Base-by-base conservation (phyloP, 2,329 filamentous ascomycete species). In the Dactylellina haptotyla region DNA sequence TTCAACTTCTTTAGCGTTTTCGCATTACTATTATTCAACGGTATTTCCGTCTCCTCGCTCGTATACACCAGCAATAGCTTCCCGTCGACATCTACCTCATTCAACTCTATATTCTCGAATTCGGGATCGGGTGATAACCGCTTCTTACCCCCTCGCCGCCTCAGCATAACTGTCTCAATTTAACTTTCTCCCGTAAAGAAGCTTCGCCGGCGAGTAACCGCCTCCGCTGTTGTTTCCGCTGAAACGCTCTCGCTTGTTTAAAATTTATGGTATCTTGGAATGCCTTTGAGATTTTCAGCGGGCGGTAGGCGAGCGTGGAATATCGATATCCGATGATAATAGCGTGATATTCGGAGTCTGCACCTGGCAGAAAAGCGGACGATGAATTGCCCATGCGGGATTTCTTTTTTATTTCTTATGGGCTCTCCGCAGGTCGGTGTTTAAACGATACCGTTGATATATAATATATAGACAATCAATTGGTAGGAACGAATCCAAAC, bases 71-170 rank as follows among this genome's bases (percentile, higher is more conserved):
- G n/a, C n/a, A n/a, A n/a, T 14, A 34, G 6, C 32, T 34, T 34
- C 32, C 32, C 32, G 32, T 34, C 32, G 32, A 6, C 32, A 34
- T 6, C 6, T 34, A 34, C 6, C 25, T 14, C 6, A 12, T 14
- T 26, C 18, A 14, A 16, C n/a, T 48, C 39, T 9, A 23, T 23
- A 25, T 46, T 30, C 8, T 43, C 18, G 2, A 25, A 30, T 6
- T 48, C 61, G 6, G 46, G 28, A 20, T 65, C 61, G 37, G 56
- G 56, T 4, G 61, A 65, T 20, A 65, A 48, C 26, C 26, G 18
- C 61, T 65, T 65, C 34, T 46, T 46, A 2, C 18, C 23, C 20
- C 14, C 16, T 54, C 45, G 45, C 6, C 28, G 58, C 45, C 30
- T n/a, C 18, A 32, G 6, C 14, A 41, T 3, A 16, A 1, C 4